Percentiles rank a stretch among this genome's conserved stretches.
phyloP scores from a whole-genome alignment of 2,329 filamentous ascomycete genomes.

The Mycosphaerella sp. region DNA sequence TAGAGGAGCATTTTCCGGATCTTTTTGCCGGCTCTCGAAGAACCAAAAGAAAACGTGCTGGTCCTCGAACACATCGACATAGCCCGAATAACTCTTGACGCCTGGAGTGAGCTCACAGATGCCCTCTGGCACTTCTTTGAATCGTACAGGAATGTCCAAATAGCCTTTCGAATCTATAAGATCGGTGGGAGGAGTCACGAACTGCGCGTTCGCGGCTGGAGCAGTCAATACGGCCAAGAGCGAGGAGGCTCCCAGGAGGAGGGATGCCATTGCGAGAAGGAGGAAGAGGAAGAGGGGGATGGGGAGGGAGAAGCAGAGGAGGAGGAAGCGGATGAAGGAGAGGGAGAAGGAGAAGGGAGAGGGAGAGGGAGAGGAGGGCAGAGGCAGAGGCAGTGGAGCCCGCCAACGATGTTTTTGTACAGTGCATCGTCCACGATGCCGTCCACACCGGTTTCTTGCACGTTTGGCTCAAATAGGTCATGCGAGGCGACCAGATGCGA shows the following conservation, averaged over 20 bases:
- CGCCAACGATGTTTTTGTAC: background rate
- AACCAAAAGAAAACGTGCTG: slow-evolving; percentile 60
- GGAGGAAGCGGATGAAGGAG: background rate
- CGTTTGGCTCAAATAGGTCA: background rate
- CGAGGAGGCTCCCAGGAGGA: slow-evolving; percentile 3
- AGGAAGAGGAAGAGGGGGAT: background rate
- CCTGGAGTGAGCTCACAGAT: slow-evolving; percentile 46
- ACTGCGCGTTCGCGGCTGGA: slow-evolving; percentile 32
- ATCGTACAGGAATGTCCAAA: slow-evolving; percentile 49
- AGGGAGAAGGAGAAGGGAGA: background rate
- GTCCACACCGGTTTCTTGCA: background rate
- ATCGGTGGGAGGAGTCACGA: slow-evolving; percentile 42
- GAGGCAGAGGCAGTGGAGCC: background rate
- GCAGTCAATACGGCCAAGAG: slow-evolving; percentile 5
- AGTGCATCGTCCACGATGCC: no score
- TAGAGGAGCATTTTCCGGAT: slow-evolving; percentile 49
- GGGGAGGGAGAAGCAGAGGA: background rate
- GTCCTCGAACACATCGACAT: slow-evolving; percentile 24
- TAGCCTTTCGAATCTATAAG: slow-evolving; percentile 41
- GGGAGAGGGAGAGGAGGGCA: background rate
- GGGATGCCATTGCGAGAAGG: slow-evolving; percentile 3
- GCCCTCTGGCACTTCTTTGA: slow-evolving; percentile 48
- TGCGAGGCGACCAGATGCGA: background rate
- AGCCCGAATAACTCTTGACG: slow-evolving; percentile 45
- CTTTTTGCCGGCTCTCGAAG: slow-evolving; percentile 48